phyloP scores from a whole-genome alignment of 169 alveolate species.

The Plasmodium sp. region DNA sequence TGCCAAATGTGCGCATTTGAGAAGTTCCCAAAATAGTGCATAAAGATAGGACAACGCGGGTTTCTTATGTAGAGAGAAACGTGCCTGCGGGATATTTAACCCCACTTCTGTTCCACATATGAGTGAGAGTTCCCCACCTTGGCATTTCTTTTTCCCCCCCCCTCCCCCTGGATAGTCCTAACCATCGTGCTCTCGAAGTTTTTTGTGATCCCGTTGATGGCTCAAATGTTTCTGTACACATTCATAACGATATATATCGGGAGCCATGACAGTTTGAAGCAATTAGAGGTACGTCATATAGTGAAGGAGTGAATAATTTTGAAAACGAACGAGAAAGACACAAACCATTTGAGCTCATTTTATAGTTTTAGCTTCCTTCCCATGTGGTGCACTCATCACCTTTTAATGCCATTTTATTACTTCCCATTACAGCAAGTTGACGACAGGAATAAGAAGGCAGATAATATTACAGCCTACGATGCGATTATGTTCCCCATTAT shows the following conservation, averaged over 20 bases:
- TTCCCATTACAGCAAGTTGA: conserved; percentile 14
- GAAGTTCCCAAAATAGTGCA: neutral
- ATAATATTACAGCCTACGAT: conserved; percentile 68
- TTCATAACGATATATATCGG: conserved; percentile 71
- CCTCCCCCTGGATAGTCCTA: conserved; percentile 1
- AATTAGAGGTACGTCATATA: conserved; percentile 39
- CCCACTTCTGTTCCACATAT: neutral
- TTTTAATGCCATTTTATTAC: neutral
- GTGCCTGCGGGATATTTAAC: neutral
- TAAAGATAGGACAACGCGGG: neutral
- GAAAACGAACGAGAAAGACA: neutral
- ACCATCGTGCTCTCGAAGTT: conserved; percentile 64
- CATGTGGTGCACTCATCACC: neutral
- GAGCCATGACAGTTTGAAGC: conserved; percentile 73
- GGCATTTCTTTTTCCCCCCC: neutral
- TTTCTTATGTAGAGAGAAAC: neutral
- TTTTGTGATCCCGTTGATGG: conserved; percentile 39
- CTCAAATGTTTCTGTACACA: conserved; percentile 71
- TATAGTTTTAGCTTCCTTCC: neutral
- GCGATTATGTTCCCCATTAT: conserved; percentile 74
- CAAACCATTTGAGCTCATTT: neutral
- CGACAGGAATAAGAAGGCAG: conserved; percentile 35
- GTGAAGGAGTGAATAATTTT: neutral
- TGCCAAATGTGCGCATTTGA: neutral
- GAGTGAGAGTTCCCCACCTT: neutral